Percentiles rank a stretch among this genome's conserved stretches.
phyloP scores from a whole-genome alignment of 768 basidiomycete genomes.

The Dioszegia hungarica region DNA sequence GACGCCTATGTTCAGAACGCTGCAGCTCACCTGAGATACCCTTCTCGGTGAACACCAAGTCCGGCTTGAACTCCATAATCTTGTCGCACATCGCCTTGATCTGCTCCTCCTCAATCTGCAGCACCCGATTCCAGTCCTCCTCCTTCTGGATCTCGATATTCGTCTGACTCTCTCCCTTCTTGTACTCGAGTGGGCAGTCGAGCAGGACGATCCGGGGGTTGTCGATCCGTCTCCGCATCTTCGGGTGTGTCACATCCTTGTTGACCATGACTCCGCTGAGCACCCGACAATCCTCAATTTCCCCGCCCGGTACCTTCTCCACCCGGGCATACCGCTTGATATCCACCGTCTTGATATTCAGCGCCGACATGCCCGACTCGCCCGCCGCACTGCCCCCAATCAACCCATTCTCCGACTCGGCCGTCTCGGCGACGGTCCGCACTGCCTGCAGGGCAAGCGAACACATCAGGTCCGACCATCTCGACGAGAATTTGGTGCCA shows the following conservation, averaged over 20 bases:
- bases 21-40: constrained; percentile 76
- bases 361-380: constrained; percentile 14
- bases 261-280: constrained; percentile 91
- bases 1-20: not conserved
- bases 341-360: constrained; percentile 74
- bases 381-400: constrained; percentile 11
- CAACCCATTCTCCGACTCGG: constrained; percentile 56
- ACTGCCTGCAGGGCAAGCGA: constrained; percentile 87
- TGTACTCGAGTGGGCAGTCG: constrained; percentile 96
- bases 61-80: constrained; percentile 89
- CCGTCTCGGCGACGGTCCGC: constrained; percentile 67
- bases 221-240: constrained; percentile 85
- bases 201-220: constrained; percentile 83
- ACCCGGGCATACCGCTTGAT: constrained; percentile 97
- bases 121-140: constrained; percentile 83
- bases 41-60: constrained; percentile 94
- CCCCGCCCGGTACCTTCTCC: constrained; percentile 95
- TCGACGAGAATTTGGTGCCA: constrained; percentile 93
- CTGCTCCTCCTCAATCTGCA: constrained; percentile 95
- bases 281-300: constrained; percentile 87
- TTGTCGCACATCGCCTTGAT: constrained; percentile 78
- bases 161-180: constrained; percentile 97
- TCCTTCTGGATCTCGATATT: constrained; percentile 97
- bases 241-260: constrained; percentile 97
- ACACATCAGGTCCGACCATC: constrained; percentile 98